A percentile compares a stretch with the other conserved stretches of the same genome.
phyloP scores from a whole-genome alignment of 148 eudicot genomes.

The Euryodendron excelsum region DNA sequence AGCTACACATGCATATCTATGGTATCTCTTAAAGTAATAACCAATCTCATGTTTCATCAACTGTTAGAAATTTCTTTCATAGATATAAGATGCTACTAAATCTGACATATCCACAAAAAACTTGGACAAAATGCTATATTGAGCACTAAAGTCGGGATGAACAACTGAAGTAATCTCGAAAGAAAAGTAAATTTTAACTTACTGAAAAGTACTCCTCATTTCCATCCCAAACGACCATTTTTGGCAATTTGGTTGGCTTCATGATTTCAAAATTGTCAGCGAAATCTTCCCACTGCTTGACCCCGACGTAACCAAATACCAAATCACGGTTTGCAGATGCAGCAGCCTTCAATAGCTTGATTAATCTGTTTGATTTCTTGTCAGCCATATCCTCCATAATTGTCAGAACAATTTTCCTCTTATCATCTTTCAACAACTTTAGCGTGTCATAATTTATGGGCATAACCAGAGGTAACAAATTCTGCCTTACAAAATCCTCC shows the following conservation, averaged over 20 bases:
- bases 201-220: conserved; percentile 80
- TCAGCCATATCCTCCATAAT: conserved; percentile 66
- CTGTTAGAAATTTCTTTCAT: not conserved
- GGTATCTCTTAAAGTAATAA: not conserved
- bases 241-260: conserved; percentile 63
- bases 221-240: conserved; percentile 97
- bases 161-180: not conserved
- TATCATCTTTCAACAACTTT: conserved; percentile 67
- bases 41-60: not conserved
- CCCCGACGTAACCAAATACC: conserved; percentile 79
- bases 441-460: conserved; percentile 71
- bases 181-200: conserved; percentile 27
- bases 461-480: conserved; percentile 69
- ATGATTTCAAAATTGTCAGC: conserved; percentile 68
- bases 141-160: not conserved
- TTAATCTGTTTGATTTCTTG: conserved; percentile 52
- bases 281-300: conserved; percentile 70
- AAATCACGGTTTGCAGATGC: conserved; percentile 94
- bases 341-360: conserved; percentile 75
- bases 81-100: not conserved
- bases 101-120: not conserved
- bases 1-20: not conserved
- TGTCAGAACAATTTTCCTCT: conserved; percentile 79
- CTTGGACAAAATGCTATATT: not conserved
- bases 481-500: conserved; percentile 80